These are phyloP conservation scores for Hypsizygus ulmarius DNA, from an alignment of 1,284 basidiomycete genomes.

Conservation along the genomic window DNA sequence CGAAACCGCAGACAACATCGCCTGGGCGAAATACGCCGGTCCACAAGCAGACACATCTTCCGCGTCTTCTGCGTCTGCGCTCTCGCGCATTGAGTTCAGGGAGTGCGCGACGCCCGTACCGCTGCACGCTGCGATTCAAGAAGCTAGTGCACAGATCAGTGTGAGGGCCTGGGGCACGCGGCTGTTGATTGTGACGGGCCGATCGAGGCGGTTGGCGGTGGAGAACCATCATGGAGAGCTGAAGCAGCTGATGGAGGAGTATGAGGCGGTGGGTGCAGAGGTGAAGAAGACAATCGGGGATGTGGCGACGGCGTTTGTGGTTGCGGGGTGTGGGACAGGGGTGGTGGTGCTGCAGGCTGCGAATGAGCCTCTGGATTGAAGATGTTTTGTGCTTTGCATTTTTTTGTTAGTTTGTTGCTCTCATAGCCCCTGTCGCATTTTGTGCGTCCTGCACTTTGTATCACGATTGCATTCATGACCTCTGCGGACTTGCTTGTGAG, in stretches of 20 bases:
- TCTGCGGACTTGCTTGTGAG: too few relatives aligned
- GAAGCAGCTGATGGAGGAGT: constrained; percentile 58
- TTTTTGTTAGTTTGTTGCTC: background rate
- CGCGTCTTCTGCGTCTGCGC: constrained; percentile 32
- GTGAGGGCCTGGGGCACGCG: constrained; percentile 22
- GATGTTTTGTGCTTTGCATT: background rate
- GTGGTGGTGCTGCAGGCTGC: constrained; percentile 73
- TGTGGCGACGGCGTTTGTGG: constrained; percentile 70
- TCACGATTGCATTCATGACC: background rate
- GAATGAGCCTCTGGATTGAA: constrained; percentile 11
- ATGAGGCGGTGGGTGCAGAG: constrained; percentile 44
- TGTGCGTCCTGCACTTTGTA: too few relatives aligned
- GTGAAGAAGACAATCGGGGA: constrained; percentile 82
- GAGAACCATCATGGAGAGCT: constrained; percentile 66
- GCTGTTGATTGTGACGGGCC: constrained; percentile 65
- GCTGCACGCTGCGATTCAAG: constrained; percentile 46
- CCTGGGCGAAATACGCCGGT: constrained; percentile 52
- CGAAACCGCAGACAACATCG: constrained; percentile 68
- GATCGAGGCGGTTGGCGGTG: constrained; percentile 66
- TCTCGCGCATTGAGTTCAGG: constrained; percentile 55
- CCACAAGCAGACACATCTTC: constrained; percentile 23
- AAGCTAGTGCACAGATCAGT: constrained; percentile 20
- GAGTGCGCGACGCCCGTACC: constrained; percentile 52
- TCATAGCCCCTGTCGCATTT: too few relatives aligned
- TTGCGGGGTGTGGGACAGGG: constrained; percentile 57